phyloP scores from a whole-genome alignment of 208 protist genomes.

The Crithidia sp. region DNA sequence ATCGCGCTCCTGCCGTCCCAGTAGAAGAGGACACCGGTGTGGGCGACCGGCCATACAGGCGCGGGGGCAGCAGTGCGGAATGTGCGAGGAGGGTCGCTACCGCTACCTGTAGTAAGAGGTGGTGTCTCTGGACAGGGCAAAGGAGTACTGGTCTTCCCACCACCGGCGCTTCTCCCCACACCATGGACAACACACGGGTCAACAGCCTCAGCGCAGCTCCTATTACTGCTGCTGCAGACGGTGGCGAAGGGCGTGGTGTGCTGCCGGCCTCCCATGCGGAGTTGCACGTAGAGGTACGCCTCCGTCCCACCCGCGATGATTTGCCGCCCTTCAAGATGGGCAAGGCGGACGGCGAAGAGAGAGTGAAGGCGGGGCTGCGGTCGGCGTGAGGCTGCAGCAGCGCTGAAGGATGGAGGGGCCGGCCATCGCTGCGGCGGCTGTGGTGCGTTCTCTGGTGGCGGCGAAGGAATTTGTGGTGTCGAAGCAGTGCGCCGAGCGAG shows the following conservation, averaged over 20 bases:
- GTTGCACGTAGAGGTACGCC: not conserved
- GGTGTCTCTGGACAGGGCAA: not conserved
- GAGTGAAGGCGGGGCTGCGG: not conserved
- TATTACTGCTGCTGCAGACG: not conserved
- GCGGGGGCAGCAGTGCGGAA: not conserved
- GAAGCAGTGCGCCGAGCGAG: no score
- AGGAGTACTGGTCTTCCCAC: not conserved
- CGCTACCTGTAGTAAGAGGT: not conserved
- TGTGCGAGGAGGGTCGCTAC: not conserved
- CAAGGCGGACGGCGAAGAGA: not conserved
- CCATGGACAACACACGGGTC: not conserved
- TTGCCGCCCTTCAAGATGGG: not conserved
- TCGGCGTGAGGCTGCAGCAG: not conserved
- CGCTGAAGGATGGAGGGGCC: not conserved
- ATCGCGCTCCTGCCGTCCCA: slow-evolving; percentile 20
- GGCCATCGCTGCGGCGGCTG: not conserved
- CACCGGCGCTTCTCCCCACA: not conserved
- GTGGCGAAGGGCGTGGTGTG: slow-evolving; percentile 1
- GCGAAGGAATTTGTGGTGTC: no score
- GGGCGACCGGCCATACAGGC: not conserved
- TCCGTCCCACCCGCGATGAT: slow-evolving; percentile 2
- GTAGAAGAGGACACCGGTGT: not conserved
- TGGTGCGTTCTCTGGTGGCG: no score
- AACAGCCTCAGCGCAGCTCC: not conserved
- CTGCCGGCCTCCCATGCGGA: not conserved